phyloP scores from a whole-genome alignment of 2,329 filamentous ascomycete genomes.

The Venturia oleaginea region DNA sequence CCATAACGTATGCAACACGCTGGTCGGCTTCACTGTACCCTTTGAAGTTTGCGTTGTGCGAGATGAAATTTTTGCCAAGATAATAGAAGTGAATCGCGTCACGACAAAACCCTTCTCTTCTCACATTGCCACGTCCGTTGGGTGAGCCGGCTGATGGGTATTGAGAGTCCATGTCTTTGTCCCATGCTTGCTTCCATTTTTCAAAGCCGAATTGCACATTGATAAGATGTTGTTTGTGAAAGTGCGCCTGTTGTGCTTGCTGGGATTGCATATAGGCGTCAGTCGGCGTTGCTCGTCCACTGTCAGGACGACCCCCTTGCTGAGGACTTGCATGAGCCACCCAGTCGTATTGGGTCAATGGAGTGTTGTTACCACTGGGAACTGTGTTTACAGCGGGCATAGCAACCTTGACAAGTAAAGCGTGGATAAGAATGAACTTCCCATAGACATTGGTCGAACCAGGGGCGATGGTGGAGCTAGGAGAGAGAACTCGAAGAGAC shows the following conservation, averaged over 20 bases:
- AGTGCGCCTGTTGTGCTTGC: constrained; percentile 24
- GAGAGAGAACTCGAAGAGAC: constrained; percentile 51
- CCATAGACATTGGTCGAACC: constrained; percentile 62
- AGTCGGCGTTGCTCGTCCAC: constrained; percentile 36
- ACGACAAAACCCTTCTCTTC: constrained; percentile 58
- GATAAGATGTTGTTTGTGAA: background rate
- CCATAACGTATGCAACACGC: constrained; percentile 52
- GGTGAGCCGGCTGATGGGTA: constrained; percentile 42
- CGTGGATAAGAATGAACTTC: constrained; percentile 66
- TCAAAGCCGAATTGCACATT: constrained; percentile 44
- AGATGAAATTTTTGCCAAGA: constrained; percentile 51
- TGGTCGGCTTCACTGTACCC: constrained; percentile 49
- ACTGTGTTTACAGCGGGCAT: constrained; percentile 31
- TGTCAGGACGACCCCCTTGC: constrained; percentile 19
- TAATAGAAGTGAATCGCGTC: constrained; percentile 68
- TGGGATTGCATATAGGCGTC: constrained; percentile 37
- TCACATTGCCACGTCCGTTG: background rate
- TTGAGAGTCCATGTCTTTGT: constrained; percentile 58
- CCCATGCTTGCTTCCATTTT: constrained; percentile 66
- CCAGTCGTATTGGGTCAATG: constrained; percentile 52
- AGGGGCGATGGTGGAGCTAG: constrained; percentile 50
- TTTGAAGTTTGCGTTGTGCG: constrained; percentile 27
- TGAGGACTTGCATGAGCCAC: constrained; percentile 23
- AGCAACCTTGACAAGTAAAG: constrained; percentile 52
- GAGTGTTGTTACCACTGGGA: constrained; percentile 37